A percentile compares a stretch with the other conserved stretches of the same genome.
Evolutionary conservation across 1,284 basidiomycete species (phyloP).

Genomic region (Sutorius eximius): DNA sequence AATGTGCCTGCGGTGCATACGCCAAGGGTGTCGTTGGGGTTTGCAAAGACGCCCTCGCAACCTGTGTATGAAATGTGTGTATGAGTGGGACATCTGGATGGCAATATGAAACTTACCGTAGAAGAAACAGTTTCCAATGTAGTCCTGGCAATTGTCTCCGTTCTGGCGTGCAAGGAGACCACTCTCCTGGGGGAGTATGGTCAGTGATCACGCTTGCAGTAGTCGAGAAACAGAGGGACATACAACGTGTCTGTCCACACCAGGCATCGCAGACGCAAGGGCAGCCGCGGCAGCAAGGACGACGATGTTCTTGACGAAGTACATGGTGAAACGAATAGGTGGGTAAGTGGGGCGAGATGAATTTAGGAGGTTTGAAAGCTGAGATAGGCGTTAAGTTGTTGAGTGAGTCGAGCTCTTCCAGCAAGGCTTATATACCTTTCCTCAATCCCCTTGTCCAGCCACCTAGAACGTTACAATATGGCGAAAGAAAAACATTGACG

Average conservation of each 20-base stretch:
- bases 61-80: neutral
- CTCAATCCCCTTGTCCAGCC: neutral
- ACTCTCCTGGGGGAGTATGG: neutral
- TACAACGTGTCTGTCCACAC: constrained; percentile 2
- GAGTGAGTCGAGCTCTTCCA: neutral
- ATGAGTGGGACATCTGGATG: neutral
- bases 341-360: neutral
- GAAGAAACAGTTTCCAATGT: too few relatives aligned
- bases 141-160: too few relatives aligned
- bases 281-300: neutral
- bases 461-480: neutral
- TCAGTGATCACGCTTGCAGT: neutral
- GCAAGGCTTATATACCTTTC: neutral
- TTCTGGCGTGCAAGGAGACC: neutral
- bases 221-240: neutral
- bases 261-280: constrained; percentile 11
- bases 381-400: neutral
- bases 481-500: neutral
- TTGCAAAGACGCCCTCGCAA: neutral
- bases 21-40: neutral
- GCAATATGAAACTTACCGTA: neutral
- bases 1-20: neutral
- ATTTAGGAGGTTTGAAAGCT: neutral
- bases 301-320: neutral
- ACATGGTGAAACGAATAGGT: neutral